phyloP scores from a whole-genome alignment of 2,329 filamentous ascomycete species.

The Endoconidiophora polonica region DNA sequence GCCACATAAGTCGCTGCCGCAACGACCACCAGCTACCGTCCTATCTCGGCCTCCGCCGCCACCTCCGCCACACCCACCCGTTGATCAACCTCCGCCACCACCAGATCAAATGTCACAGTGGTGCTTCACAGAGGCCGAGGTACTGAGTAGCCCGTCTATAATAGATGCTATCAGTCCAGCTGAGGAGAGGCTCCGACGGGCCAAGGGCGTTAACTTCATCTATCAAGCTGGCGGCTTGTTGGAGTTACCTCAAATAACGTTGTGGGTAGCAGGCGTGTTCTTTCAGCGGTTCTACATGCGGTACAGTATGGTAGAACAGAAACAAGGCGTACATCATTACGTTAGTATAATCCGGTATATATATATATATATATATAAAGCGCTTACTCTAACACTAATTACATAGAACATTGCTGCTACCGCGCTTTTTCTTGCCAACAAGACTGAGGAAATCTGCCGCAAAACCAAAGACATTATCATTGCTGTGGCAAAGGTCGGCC shows the following conservation, averaged over 20 bases:
- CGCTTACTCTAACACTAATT: not conserved
- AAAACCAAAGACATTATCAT: slow-evolving; percentile 93
- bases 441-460: slow-evolving; percentile 90
- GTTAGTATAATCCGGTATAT: slow-evolving; percentile 31
- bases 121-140: slow-evolving; percentile 74
- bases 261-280: slow-evolving; percentile 84
- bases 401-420: slow-evolving; percentile 67
- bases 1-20: slow-evolving; percentile 1
- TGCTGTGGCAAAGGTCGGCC: slow-evolving; percentile 81
- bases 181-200: slow-evolving; percentile 64
- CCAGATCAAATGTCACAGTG: slow-evolving; percentile 41
- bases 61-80: not conserved
- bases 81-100: not conserved
- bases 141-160: slow-evolving; percentile 67
- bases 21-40: not conserved
- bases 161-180: slow-evolving; percentile 61
- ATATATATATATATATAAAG: no score
- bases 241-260: slow-evolving; percentile 77
- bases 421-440: slow-evolving; percentile 83
- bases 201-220: slow-evolving; percentile 94
- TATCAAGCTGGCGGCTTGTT: slow-evolving; percentile 84
- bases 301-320: slow-evolving; percentile 59
- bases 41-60: not conserved
- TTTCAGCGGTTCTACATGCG: slow-evolving; percentile 96
- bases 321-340: slow-evolving; percentile 74